Evolutionary conservation across 179 eudicot genomes (phyloP).

Genomic region (Gypsophila paniculata): DNA sequence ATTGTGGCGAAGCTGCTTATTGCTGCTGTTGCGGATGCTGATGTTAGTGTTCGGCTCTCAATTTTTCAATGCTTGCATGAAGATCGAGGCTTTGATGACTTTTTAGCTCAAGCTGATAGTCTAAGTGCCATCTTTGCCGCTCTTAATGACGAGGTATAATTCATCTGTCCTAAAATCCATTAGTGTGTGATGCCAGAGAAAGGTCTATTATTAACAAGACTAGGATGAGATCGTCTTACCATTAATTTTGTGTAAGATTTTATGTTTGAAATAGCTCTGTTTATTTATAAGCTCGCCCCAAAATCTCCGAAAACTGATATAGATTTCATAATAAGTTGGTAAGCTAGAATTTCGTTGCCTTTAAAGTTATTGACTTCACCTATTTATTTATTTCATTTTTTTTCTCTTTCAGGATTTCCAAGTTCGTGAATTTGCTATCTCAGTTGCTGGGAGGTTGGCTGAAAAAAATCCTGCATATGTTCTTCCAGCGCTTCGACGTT

Average conservation of each 20-base stretch:
- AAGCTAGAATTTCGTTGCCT: too few species aligned
- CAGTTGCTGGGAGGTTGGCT: conserved; percentile 87
- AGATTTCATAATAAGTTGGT: too few species aligned
- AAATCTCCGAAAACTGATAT: too few species aligned
- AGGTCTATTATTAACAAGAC: neutral
- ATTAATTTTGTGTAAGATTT: too few species aligned
- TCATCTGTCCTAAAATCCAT: conserved; percentile 6
- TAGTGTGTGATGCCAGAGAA: neutral
- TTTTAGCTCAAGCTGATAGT: conserved; percentile 94
- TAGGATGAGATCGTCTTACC: too few species aligned
- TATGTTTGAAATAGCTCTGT: too few species aligned
- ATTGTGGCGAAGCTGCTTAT: conserved; percentile 89
- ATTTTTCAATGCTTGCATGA: conserved; percentile 77
- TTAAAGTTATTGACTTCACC: too few species aligned
- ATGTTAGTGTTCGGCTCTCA: conserved; percentile 79
- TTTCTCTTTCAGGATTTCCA: conserved; percentile 60
- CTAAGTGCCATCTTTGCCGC: conserved; percentile 96
- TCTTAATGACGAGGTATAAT: conserved; percentile 87
- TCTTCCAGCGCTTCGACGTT: conserved; percentile 98
- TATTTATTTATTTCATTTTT: too few species aligned
- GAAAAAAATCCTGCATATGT: conserved; percentile 99
- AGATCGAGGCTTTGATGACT: conserved; percentile 82
- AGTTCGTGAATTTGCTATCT: conserved; percentile 83
- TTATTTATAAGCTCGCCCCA: too few species aligned
- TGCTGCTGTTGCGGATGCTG: conserved; percentile 97